A percentile compares a stretch with the other conserved stretches of the same genome.
phyloP scores from a whole-genome alignment of 192 early-diverging fungal genomes.

The Polychytrium aggregatum region DNA sequence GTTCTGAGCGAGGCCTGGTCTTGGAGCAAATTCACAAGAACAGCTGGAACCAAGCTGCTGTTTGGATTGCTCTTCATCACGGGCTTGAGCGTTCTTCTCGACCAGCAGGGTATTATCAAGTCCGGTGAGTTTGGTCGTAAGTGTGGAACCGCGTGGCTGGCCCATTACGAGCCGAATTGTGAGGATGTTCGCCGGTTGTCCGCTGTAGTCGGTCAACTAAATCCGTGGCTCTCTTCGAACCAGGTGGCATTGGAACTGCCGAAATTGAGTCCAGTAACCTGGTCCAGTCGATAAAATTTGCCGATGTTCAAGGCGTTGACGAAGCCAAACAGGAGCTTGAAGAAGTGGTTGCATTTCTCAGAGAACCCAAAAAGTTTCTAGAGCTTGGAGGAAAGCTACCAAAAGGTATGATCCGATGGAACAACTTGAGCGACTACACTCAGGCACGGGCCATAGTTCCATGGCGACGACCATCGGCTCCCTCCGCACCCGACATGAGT shows the following conservation, averaged over 20 bases:
- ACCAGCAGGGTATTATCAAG: conserved; percentile 45
- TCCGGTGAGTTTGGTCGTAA: conserved; percentile 13
- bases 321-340: conserved; percentile 97
- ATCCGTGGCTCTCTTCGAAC: too few species aligned
- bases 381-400: conserved; percentile 91
- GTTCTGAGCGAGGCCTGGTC: conserved; percentile 42
- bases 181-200: too few species aligned
- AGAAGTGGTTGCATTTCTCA: conserved; percentile 92
- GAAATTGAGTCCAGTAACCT: conserved; percentile 35
- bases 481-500: too few species aligned
- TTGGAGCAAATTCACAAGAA: conserved; percentile 39
- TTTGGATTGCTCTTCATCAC: conserved; percentile 38
- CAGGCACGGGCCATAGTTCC: too few species aligned
- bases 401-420: too few species aligned
- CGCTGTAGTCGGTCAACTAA: too few species aligned
- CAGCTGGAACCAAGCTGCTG: conserved; percentile 23
- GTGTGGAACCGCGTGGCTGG: not conserved
- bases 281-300: conserved; percentile 64
- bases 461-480: too few species aligned
- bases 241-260: conserved; percentile 19
- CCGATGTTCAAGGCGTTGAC: conserved; percentile 94
- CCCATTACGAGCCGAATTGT: too few species aligned
- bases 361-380: conserved; percentile 81
- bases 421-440: too few species aligned
- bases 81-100: conserved; percentile 36